A percentile compares a stretch with the other conserved stretches of the same genome.
Conservation (phyloP, 75 land plant genomes). For the Larix kaempferi region DNA sequence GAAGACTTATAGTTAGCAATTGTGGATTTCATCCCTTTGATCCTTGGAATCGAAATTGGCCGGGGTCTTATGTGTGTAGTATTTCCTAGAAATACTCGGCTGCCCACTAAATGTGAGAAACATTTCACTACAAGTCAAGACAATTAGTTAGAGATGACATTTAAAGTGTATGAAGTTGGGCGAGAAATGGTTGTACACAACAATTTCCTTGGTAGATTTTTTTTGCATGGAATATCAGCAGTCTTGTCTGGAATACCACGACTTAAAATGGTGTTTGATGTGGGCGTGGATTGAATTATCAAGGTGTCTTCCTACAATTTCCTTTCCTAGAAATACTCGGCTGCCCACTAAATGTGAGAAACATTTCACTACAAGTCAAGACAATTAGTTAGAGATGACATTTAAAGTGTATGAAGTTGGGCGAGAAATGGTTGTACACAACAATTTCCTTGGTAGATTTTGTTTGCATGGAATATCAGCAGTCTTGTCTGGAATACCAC, state of each 20-base stretch:
- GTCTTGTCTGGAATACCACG: too few relatives aligned
- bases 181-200: constrained; percentile 20
- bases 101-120: constrained; percentile 24
- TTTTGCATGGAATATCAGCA: constrained; percentile 15
- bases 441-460: constrained; percentile 29
- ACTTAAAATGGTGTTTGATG: constrained; percentile 10
- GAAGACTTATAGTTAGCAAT: too few relatives aligned
- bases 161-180: constrained; percentile 33
- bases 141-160: constrained; percentile 17
- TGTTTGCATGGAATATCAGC: constrained; percentile 16
- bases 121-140: constrained; percentile 12
- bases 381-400: constrained; percentile 19
- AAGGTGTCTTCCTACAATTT: too few relatives aligned
- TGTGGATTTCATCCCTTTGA: constrained; percentile 21
- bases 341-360: constrained; percentile 26
- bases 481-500: too few relatives aligned
- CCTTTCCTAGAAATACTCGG: constrained; percentile 29
- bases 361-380: constrained; percentile 9
- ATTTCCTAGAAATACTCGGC: constrained; percentile 26
- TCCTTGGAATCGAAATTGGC: constrained; percentile 16
- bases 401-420: constrained; percentile 31
- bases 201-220: constrained; percentile 26
- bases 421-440: constrained; percentile 18
- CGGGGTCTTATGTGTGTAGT: constrained; percentile 31
- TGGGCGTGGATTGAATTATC: constrained; percentile 23